Conservation (phyloP, 139 green algal genomes). For the Chlorella ohadii region DNA sequence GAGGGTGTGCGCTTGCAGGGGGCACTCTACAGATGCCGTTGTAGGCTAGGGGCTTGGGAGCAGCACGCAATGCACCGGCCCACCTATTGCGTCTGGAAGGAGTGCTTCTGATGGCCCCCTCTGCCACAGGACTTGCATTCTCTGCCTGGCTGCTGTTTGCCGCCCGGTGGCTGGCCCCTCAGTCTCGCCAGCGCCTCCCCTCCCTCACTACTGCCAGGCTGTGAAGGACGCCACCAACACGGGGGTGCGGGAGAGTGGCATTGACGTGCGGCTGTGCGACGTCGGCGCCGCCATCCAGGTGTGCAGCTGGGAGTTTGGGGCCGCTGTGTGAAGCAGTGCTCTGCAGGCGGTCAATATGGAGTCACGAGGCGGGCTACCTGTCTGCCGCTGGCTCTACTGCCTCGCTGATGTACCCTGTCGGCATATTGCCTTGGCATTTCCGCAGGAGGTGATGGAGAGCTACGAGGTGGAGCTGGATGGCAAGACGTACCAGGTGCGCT, state of each 20-base stretch:
- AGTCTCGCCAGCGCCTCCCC: no score
- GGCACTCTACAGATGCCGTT: no score
- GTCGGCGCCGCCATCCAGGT: constrained; percentile 93
- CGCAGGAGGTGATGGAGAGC: constrained; percentile 93
- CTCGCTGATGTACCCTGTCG: not conserved
- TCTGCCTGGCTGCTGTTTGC: no score
- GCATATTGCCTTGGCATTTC: not conserved
- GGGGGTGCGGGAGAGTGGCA: constrained; percentile 86
- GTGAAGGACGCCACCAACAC: constrained; percentile 90
- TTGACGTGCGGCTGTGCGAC: constrained; percentile 98
- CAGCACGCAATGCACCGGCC: no score
- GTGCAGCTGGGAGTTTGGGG: not conserved
- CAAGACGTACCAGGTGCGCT: constrained; percentile 80
- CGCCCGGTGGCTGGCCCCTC: no score
- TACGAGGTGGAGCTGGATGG: constrained; percentile 97
- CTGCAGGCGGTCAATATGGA: not conserved
- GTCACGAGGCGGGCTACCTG: not conserved
- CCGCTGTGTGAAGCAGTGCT: no score
- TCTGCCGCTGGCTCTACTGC: not conserved
- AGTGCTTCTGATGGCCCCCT: no score
- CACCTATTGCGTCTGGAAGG: no score
- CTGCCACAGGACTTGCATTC: no score
- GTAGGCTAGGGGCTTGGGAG: no score
- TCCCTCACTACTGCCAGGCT: not conserved
- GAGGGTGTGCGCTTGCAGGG: no score